Conservation (phyloP, 768 basidiomycete genomes). For the Obba rivulosa region DNA sequence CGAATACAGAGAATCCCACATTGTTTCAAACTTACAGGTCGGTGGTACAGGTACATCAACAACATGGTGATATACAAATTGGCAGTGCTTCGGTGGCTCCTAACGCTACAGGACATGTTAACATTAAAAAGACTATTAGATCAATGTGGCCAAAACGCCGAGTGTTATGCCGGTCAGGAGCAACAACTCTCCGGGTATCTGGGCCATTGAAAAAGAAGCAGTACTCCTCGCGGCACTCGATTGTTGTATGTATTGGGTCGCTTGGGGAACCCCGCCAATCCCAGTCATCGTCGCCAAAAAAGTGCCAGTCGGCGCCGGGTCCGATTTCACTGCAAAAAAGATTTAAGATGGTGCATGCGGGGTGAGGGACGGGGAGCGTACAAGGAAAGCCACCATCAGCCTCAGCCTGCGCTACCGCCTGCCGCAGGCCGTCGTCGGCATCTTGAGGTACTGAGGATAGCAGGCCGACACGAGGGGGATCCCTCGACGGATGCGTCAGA, state of each 20-base stretch:
- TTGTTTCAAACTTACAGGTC: no score
- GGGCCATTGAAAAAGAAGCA: not conserved
- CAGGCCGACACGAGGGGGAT: constrained; percentile 66
- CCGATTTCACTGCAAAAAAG: constrained; percentile 30
- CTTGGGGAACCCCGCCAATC: constrained; percentile 17
- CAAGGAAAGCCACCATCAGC: constrained; percentile 27
- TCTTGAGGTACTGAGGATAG: constrained; percentile 63
- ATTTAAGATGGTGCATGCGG: no score
- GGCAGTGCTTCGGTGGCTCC: no score
- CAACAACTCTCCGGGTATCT: no score
- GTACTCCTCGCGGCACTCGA: not conserved
- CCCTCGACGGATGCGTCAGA: constrained; percentile 57
- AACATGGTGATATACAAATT: no score
- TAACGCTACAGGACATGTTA: no score
- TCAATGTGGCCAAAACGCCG: no score
- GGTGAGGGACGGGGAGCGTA: constrained; percentile 3
- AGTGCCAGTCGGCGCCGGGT: constrained; percentile 36
- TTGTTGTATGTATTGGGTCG: constrained; percentile 3
- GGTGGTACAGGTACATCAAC: no score
- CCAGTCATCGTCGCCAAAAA: constrained; percentile 13
- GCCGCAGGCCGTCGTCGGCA: constrained; percentile 35
- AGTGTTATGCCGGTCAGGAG: no score
- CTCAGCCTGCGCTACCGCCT: constrained; percentile 29
- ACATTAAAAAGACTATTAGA: no score
- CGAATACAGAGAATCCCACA: no score